Evolutionary conservation across 768 basidiomycete genomes (phyloP), one percentile per base, ranked within the genome.

Genomic region (Tylopilus plumbeoviolaceoides): DNA sequence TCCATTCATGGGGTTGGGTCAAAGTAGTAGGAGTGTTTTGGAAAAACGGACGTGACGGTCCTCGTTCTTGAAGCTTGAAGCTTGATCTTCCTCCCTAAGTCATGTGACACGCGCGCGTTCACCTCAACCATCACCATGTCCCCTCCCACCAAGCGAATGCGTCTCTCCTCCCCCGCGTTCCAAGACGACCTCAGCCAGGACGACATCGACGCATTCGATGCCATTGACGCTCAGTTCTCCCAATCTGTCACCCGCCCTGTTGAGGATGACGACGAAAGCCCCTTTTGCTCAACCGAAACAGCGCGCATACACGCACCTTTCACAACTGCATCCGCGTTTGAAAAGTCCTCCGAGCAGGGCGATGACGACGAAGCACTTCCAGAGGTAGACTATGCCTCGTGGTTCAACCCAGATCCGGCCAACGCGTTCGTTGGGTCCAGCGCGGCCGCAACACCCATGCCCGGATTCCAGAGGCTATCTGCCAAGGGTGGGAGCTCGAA

Each of bases 161-260:
- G 85, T 39, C 74, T 85, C 27, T 84, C 84, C 0, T 86, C 85
- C 1, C 84, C 86, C 1, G 80, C 80, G 20, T 84, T 83, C 55
- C 85, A 85, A 55, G 72, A 75, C 7, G 78, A 78, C 20, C 63
- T 82, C 48, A 85, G 77, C 47, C 76, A 80, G 54, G 77, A 81
- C 31, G 78, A 84, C 50, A 63, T 86, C 11, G 69, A 71, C 33
- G 82, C 78, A 4, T 76, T 82, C 42, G 82, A 84, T 61, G 71
- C 71, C 35, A 63, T 83, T 11, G 78, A 84, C 27, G 69, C 71
- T 6, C 67, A 61, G 43, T 67, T 80, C 1, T 76, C 79, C 6
- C 79, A 80, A 43, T 38, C 23, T 9, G 6, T 38, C 38, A 12
- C n/a, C 11, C 5, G 10, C 20, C 39, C 46, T 20, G 14, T 43